Evolutionary conservation across 208 protist species (phyloP), one percentile per base, ranked within the genome.

Genomic region (Crithidia expoeki): DNA sequence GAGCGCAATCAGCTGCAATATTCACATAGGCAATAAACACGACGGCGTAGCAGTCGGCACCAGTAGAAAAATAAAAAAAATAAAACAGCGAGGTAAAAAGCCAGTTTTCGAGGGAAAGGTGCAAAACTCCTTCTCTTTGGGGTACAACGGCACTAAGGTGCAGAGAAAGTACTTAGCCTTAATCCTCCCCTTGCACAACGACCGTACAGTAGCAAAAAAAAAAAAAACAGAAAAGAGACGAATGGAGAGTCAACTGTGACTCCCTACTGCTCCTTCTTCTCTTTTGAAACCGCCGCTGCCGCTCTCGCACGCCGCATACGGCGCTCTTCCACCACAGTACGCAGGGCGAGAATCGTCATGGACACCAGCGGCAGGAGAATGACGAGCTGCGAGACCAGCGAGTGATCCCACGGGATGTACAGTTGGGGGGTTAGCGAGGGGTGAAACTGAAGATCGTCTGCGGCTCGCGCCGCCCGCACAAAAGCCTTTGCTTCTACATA

Each of bases 341-440:
- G 84, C 21, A 83, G 17, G 14, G 62, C 56, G 19, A 95, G 50
- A 12, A 90, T 59, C 10, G 57, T 50, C 25, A 78, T 50, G 14
- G 71, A 71, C 19, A 86, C 1, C 47, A 89, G 67, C 0, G 89
- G 89, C 57, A 91, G 34, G 36, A 94, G 64, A 44, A 94, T 79
- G 21, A 83, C 74, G 17, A 83, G n/a, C 51, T 93, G 90, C 36
- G 66, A 83, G 40, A 92, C 66, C 0, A 93, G 6, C 11, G 72
- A 65, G 60, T 95, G 87, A 46, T 95, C 90, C 68, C 68, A 85
- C 33, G 90, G 90, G 53, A 92, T 88, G 78, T 89, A 91, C 42
- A 92, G 73, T 59, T 93, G 85, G n/a, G 90, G 86, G 3, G 85
- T 79, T 0, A 93, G 74, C 12, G 85, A 76, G n/a, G 81, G 85